Percentiles rank a stretch among this genome's conserved stretches.
Conservation (phyloP, 2,329 filamentous ascomycete species). For the Apiospora saccharicola region DNA sequence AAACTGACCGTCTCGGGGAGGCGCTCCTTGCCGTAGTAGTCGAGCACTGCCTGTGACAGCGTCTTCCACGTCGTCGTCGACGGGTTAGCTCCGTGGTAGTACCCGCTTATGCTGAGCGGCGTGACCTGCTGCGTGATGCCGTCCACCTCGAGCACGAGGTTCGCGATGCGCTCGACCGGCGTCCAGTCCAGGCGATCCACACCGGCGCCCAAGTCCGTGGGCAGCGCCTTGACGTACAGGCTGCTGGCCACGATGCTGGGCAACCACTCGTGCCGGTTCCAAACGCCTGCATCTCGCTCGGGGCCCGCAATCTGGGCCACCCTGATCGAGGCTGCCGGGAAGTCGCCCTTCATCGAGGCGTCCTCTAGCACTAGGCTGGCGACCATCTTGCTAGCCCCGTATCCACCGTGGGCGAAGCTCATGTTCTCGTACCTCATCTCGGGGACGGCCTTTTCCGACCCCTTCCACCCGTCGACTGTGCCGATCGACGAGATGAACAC, state of each 20-base stretch:
- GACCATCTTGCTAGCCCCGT: constrained; percentile 49
- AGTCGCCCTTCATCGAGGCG: constrained; percentile 38
- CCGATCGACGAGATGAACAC: constrained; percentile 50
- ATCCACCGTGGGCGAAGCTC: constrained; percentile 40
- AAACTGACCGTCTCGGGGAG: constrained; percentile 27
- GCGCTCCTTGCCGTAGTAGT: constrained; percentile 26
- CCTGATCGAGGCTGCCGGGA: constrained; percentile 46
- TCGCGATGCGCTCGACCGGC: constrained; percentile 28
- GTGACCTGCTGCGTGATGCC: constrained; percentile 23
- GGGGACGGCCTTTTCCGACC: constrained; percentile 37
- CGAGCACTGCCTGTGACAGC: constrained; percentile 23
- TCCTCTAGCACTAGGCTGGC: constrained; percentile 47
- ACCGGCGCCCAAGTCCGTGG: constrained; percentile 47
- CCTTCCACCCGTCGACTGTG: constrained; percentile 42
- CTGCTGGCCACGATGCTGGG: constrained; percentile 55
- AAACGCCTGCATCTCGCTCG: constrained; percentile 47
- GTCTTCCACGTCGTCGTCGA: constrained; percentile 23
- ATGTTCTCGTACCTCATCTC: constrained; percentile 43
- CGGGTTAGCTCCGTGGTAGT: constrained; percentile 30
- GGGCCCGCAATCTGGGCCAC: constrained; percentile 54
- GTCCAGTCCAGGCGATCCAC: constrained; percentile 55
- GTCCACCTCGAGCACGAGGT: constrained; percentile 27
- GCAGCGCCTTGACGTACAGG: constrained; percentile 52
- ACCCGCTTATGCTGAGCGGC: constrained; percentile 22
- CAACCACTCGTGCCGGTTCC: constrained; percentile 63